These are phyloP conservation scores for Coniochaeta sp. DNA, from an alignment of 2,329 filamentous ascomycete genomes.

Conservation along the genomic window DNA sequence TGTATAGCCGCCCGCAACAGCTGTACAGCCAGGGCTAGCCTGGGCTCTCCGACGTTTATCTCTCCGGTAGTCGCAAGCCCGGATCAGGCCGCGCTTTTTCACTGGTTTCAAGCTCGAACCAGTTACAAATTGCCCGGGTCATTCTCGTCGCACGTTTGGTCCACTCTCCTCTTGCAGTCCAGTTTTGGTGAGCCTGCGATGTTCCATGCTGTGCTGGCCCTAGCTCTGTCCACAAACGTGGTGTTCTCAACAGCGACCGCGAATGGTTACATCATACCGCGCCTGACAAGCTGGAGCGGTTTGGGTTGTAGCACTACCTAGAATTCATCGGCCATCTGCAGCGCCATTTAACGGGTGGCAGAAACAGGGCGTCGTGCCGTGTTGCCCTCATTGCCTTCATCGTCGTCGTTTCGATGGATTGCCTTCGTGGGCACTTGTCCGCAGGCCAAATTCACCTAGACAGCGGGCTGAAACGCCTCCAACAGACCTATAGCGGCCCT, in stretches of 20 bases:
- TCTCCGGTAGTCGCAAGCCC: conserved; percentile 7
- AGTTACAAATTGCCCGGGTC: conserved; percentile 2
- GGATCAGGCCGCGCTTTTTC: conserved; percentile 10
- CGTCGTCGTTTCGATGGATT: conserved; percentile 36
- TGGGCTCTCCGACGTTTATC: background rate
- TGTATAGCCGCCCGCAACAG: background rate
- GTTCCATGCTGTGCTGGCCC: conserved; percentile 22
- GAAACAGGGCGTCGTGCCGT: conserved; percentile 26
- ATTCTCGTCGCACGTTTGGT: conserved; percentile 19
- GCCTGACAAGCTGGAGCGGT: conserved; percentile 11
- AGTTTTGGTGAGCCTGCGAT: conserved; percentile 19
- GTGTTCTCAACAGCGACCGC: conserved; percentile 7
- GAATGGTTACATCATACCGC: background rate
- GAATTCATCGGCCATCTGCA: conserved; percentile 22
- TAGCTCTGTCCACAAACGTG: conserved; percentile 21
- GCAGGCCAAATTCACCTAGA: conserved; percentile 28
- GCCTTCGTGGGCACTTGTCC: conserved; percentile 28
- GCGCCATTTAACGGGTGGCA: conserved; percentile 20
- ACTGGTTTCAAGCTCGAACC: conserved; percentile 10
- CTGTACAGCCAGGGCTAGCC: background rate
- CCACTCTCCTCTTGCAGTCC: conserved; percentile 18
- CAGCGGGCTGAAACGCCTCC: conserved; percentile 30
- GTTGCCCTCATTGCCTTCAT: conserved; percentile 24
- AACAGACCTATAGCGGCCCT: conserved; percentile 16
- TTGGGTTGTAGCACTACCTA: conserved; percentile 33